A percentile compares a stretch with the other conserved stretches of the same genome.
Conservation (phyloP, 2,329 filamentous ascomycete genomes). For the Whalleya microplaca region DNA sequence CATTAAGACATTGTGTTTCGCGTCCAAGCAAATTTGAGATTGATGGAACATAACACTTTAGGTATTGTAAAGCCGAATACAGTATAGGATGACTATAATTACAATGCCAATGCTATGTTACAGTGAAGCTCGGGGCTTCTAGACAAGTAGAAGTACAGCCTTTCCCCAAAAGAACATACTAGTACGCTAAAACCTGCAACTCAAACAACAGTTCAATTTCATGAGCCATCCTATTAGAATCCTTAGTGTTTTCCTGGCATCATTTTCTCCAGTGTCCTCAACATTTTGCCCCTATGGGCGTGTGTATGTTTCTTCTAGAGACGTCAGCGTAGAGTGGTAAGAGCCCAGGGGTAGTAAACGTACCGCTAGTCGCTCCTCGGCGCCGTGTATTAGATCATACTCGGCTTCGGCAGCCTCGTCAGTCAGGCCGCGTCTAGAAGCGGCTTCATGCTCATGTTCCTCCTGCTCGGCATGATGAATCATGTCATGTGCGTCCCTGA, state of each 20-base stretch:
- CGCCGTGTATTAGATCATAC: constrained; percentile 35
- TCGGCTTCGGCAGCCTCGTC: constrained; percentile 35
- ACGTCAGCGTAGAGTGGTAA: neutral
- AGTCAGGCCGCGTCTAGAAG: constrained; percentile 32
- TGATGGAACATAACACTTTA: too few relatives aligned
- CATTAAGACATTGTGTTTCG: too few relatives aligned
- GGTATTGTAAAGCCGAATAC: too few relatives aligned
- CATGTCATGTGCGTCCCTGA: constrained; percentile 33
- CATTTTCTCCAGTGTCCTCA: constrained; percentile 31
- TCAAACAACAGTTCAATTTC: neutral
- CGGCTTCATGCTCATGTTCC: constrained; percentile 37
- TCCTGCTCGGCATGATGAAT: constrained; percentile 39
- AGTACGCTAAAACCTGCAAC: neutral
- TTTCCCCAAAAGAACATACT: neutral
- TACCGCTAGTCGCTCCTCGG: constrained; percentile 32
- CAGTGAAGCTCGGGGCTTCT: neutral
- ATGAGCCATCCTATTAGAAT: neutral
- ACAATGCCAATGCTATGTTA: neutral
- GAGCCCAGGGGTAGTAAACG: neutral
- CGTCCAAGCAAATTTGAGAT: too few relatives aligned
- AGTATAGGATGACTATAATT: neutral
- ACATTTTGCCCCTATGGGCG: constrained; percentile 23
- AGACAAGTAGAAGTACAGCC: neutral
- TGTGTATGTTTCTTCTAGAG: constrained; percentile 13
- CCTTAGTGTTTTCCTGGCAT: constrained; percentile 32